These are phyloP conservation scores for Rhizopogon salebrosus DNA, from an alignment of 768 basidiomycete species.

Conservation along the genomic window DNA sequence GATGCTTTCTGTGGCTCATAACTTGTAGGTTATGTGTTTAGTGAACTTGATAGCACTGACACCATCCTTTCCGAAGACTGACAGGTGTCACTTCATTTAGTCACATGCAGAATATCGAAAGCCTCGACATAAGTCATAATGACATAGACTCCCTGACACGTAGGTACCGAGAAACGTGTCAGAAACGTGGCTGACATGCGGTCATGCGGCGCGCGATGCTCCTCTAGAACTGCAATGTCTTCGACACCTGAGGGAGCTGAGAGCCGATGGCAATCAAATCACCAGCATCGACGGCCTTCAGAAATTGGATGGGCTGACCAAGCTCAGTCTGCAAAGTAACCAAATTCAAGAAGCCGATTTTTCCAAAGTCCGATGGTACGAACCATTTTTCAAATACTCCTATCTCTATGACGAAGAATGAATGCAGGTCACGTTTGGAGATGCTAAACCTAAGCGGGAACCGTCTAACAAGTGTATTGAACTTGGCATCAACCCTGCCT, in stretches of 20 bases:
- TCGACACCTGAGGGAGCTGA: slow-evolving; percentile 81
- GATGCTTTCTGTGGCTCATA: slow-evolving; percentile 73
- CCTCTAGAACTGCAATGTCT: slow-evolving; percentile 74
- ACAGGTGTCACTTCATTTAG: slow-evolving; percentile 84
- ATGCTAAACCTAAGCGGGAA: slow-evolving; percentile 81
- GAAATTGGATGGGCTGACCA: slow-evolving; percentile 74
- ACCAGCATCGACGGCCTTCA: slow-evolving; percentile 69
- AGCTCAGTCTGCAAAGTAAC: slow-evolving; percentile 80
- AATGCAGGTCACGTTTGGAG: slow-evolving; percentile 57
- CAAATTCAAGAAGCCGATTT: slow-evolving; percentile 59
- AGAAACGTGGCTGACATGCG: background rate
- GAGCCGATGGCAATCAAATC: slow-evolving; percentile 84
- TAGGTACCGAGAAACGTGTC: slow-evolving; percentile 37
- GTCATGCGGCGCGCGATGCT: too few relatives aligned
- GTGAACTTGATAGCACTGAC: slow-evolving; percentile 10
- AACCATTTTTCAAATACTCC: slow-evolving; percentile 3
- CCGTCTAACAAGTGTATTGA: slow-evolving; percentile 49
- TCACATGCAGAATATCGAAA: slow-evolving; percentile 82
- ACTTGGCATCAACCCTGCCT: slow-evolving; percentile 52
- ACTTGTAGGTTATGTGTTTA: slow-evolving; percentile 41
- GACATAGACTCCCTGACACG: slow-evolving; percentile 82
- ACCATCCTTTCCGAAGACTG: slow-evolving; percentile 45
- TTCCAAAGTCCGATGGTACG: slow-evolving; percentile 58
- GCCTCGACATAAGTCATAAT: slow-evolving; percentile 87
- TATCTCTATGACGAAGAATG: slow-evolving; percentile 9